A percentile compares a stretch with the other conserved stretches of the same genome.
Evolutionary conservation across 805 yeast genomes (phyloP).

Genomic region (Pichia paraexigua): DNA sequence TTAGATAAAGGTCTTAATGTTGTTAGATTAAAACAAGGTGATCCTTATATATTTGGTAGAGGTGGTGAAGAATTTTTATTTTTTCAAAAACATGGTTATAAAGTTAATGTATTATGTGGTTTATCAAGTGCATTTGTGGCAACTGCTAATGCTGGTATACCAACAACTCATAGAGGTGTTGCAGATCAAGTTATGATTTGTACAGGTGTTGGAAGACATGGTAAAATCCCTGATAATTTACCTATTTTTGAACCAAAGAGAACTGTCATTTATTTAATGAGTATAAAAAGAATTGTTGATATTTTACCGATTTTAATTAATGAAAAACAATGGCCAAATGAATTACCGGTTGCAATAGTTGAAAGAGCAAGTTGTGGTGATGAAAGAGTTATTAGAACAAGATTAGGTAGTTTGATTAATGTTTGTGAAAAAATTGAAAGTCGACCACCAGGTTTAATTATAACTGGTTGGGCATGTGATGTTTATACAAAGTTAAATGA

Average conservation of each 20-base stretch:
- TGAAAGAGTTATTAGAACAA: conserved; percentile 76
- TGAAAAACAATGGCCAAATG: conserved; percentile 55
- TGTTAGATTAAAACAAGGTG: conserved; percentile 91
- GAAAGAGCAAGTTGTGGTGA: conserved; percentile 94
- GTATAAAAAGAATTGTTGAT: conserved; percentile 66
- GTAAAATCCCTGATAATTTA: conserved; percentile 58
- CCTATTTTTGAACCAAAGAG: conserved; percentile 68
- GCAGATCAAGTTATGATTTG: conserved; percentile 90
- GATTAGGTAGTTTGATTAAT: conserved; percentile 53
- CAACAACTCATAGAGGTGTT: conserved; percentile 87
- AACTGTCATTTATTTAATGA: conserved; percentile 86
- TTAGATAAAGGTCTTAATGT: conserved; percentile 63
- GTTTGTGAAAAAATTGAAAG: conserved; percentile 75
- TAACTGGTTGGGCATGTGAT: conserved; percentile 70
- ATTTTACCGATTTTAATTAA: conserved; percentile 37
- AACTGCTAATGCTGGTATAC: conserved; percentile 72
- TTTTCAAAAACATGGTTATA: conserved; percentile 59
- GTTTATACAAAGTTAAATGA: conserved; percentile 18
- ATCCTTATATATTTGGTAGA: conserved; percentile 92
- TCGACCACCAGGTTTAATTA: conserved; percentile 86
- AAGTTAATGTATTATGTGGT: conserved; percentile 77
- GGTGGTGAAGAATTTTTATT: conserved; percentile 87
- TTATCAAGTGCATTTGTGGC: conserved; percentile 86
- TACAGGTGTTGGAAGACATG: conserved; percentile 91
- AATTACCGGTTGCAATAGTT: conserved; percentile 73